Conservation (phyloP, 768 basidiomycete genomes). For the Tremella mesenterica region DNA sequence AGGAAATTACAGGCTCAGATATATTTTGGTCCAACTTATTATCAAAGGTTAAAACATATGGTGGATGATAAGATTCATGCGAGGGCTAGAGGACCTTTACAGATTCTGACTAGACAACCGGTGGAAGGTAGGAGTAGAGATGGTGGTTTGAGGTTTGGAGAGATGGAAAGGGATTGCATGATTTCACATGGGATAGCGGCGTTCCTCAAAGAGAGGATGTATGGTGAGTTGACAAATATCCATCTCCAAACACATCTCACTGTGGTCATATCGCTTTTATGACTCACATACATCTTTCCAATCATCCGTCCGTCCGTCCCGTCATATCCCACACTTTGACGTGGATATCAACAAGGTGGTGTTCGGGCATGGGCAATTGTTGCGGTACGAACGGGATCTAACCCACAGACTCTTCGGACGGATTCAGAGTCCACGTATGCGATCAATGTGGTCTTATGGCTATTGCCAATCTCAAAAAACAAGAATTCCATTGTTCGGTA, state of each 20-base stretch:
- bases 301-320: no score
- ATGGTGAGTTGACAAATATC: no score
- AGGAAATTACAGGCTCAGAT: constrained; percentile 95
- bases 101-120: constrained; percentile 93
- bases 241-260: no score
- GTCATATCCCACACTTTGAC: no score
- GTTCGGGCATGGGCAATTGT: no score
- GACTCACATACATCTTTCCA: no score
- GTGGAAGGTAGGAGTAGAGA: constrained; percentile 98
- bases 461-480: constrained; percentile 98
- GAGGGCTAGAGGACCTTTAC: constrained; percentile 90
- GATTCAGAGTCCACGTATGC: constrained; percentile 35
- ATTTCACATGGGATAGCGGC: constrained; percentile 98
- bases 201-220: constrained; percentile 90
- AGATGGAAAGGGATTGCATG: constrained; percentile 99
- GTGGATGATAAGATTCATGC: constrained; percentile 99
- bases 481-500: constrained; percentile 94
- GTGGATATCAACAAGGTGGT: no score
- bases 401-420: constrained; percentile 40
- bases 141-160: constrained; percentile 97
- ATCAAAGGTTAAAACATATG: constrained; percentile 99
- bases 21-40: constrained; percentile 97
- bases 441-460: constrained; percentile 77
- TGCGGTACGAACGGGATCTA: constrained; percentile 5
- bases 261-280: no score